Evolutionary conservation across 352 stramenopile species (phyloP), one percentile per base, ranked within the genome.

Genomic region (Phytophthora sansomeana): DNA sequence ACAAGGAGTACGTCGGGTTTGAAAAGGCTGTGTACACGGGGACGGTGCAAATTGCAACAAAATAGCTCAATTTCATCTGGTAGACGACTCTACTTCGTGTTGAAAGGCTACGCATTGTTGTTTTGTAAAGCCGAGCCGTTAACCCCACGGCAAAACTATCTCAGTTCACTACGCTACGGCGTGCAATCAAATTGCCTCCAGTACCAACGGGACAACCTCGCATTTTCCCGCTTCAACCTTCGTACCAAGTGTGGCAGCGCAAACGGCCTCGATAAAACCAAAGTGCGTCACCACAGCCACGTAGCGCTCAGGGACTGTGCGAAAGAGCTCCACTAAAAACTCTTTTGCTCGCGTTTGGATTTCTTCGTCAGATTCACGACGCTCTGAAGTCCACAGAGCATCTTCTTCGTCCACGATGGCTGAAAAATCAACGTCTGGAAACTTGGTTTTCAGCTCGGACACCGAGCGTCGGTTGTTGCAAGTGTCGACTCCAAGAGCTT

Each of bases 281-380:
- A 80, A 87, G 66, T 91, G 85, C 11, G 78, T 78, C 51, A 85
- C 80, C 5, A 91, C 73, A 6, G 81, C 81, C 9, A 91, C 80
- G 52, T 85, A 67, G 5, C 61, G 72, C 55, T 90, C 80, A 5
- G 71, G 77, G n/a, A 90, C 69, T 10, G 74, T 66, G n/a, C 30
- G 42, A 44, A 89, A 88, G 21, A 91, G 69, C 30, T 89, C 68
- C 6, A 46, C 21, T 10, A 92, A 56, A 63, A 93, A 93, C 5
- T n/a, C 47, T 4, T 58, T 59, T 14, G 81, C 85, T 11, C 85
- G 80, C 19, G 69, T 43, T 30, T 77, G 60, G 14, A 91, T 77
- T 60, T 93, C 85, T 1, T 77, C 80, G 30, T 67, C 62, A 5
- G 82, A 86, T 61, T 93, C 85, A 28, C 79, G 79, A 50, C 83